Conservation (phyloP, 495 filamentous ascomycete genomes). For the Aspergillus nanangensis region DNA sequence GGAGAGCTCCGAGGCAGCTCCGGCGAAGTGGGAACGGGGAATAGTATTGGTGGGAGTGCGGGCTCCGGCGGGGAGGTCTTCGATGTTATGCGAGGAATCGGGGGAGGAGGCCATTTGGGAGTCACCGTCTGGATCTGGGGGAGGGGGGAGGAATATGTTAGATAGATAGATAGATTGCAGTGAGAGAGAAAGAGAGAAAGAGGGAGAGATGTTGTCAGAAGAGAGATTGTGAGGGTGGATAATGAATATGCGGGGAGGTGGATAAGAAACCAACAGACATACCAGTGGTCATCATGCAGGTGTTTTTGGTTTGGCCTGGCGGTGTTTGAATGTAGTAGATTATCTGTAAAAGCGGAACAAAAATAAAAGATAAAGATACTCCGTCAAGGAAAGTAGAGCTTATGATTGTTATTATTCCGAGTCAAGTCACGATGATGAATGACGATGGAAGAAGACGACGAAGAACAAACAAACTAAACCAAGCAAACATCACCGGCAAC, state of each 20-base stretch:
- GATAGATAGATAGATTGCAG: too few relatives aligned
- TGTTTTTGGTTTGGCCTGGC: too few relatives aligned
- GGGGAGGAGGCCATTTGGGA: constrained; percentile 54
- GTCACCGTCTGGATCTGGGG: constrained; percentile 46
- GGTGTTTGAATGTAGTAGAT: too few relatives aligned
- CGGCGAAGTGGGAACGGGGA: constrained; percentile 11
- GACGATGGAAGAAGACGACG: not conserved
- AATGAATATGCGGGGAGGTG: too few relatives aligned
- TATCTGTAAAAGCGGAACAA: not conserved
- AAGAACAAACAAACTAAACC: constrained; percentile 5
- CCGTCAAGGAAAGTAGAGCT: not conserved
- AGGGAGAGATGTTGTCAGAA: constrained; percentile 1
- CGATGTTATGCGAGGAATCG: constrained; percentile 33
- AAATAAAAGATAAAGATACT: not conserved
- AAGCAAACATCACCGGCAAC: constrained; percentile 13
- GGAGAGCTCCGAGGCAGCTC: constrained; percentile 41
- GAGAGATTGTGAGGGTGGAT: too few relatives aligned
- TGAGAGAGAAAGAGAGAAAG: constrained; percentile 3
- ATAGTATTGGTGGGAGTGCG: constrained; percentile 31
- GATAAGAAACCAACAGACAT: too few relatives aligned
- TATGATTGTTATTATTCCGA: not conserved
- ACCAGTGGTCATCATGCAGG: too few relatives aligned
- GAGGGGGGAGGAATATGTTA: not conserved
- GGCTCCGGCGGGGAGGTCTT: constrained; percentile 26
- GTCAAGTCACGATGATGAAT: not conserved